Evolutionary conservation across 768 basidiomycete species (phyloP).

Genomic region (Leucogyrophana mollusca): DNA sequence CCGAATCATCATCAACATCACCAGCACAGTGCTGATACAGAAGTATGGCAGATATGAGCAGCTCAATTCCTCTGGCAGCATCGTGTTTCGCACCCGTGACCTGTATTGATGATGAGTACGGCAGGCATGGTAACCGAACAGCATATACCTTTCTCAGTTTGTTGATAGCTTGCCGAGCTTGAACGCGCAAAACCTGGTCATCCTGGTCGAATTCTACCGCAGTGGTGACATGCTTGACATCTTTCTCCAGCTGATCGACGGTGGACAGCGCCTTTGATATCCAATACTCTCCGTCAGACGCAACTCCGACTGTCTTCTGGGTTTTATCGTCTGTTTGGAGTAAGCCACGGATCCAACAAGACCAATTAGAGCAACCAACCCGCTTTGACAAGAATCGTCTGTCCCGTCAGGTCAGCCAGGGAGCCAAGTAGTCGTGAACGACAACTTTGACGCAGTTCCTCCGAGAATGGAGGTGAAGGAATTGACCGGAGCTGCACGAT

Average conservation of each 20-base stretch:
- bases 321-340: slow-evolving; percentile 40
- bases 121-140: not conserved
- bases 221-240: slow-evolving; percentile 63
- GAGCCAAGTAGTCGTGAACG: slow-evolving; percentile 69
- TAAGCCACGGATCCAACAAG: not conserved
- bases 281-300: slow-evolving; percentile 81
- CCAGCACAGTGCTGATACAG: slow-evolving; percentile 72
- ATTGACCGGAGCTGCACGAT: slow-evolving; percentile 53
- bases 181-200: slow-evolving; percentile 42
- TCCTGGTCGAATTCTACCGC: slow-evolving; percentile 57
- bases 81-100: slow-evolving; percentile 14
- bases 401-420: slow-evolving; percentile 70
- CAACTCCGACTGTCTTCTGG: slow-evolving; percentile 55
- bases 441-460: slow-evolving; percentile 64
- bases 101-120: slow-evolving; percentile 6
- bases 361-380: slow-evolving; percentile 34
- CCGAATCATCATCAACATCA: slow-evolving; percentile 47
- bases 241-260: slow-evolving; percentile 56
- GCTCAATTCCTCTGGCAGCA: slow-evolving; percentile 59
- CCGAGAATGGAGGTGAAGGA: slow-evolving; percentile 71
- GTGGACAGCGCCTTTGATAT: slow-evolving; percentile 60
- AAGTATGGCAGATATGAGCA: slow-evolving; percentile 68
- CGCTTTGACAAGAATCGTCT: slow-evolving; percentile 49
- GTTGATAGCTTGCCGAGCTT: slow-evolving; percentile 40
- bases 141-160: slow-evolving; percentile 45